These are phyloP conservation scores for Wickerhamomyces rabaulensis DNA, from an alignment of 805 yeast species.

Conservation along the genomic window DNA sequence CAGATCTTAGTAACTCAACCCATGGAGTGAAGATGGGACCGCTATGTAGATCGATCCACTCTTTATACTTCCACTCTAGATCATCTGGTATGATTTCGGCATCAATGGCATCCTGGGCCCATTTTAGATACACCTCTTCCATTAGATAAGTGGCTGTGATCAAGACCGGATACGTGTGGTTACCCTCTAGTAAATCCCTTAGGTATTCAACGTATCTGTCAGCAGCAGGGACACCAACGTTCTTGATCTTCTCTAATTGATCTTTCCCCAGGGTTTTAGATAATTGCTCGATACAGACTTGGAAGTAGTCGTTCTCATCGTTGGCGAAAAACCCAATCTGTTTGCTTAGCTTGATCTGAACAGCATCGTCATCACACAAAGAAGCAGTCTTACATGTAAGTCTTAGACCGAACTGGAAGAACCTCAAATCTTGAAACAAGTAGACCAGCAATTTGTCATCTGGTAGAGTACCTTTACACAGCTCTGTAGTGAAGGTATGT, in stretches of 20 bases:
- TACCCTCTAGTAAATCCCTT: conserved; percentile 24
- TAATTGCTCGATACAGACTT: conserved; percentile 26
- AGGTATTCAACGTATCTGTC: conserved; percentile 32
- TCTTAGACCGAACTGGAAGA: conserved; percentile 38
- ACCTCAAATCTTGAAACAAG: conserved; percentile 43
- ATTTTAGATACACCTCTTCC: conserved; percentile 46
- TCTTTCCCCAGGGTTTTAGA: conserved; percentile 9
- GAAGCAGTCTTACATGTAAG: conserved; percentile 40
- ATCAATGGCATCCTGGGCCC: conserved; percentile 40
- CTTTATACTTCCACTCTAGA: conserved; percentile 40
- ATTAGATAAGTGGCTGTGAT: conserved; percentile 40
- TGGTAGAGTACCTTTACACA: conserved; percentile 40
- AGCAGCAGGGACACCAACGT: conserved; percentile 29
- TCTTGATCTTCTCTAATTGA: conserved; percentile 14
- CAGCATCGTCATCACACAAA: conserved; percentile 32
- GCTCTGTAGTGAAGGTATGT: conserved; percentile 24
- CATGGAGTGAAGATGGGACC: conserved; percentile 43
- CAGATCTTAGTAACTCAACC: conserved; percentile 40
- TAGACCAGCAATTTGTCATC: conserved; percentile 39
- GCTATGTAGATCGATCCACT: conserved; percentile 49
- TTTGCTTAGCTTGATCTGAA: conserved; percentile 38
- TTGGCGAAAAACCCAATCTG: conserved; percentile 46
- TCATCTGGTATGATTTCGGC: conserved; percentile 22
- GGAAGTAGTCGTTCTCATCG: conserved; percentile 45
- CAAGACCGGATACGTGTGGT: conserved; percentile 33